Conservation (phyloP, 805 yeast genomes). For the Hanseniaspora thailandica region DNA sequence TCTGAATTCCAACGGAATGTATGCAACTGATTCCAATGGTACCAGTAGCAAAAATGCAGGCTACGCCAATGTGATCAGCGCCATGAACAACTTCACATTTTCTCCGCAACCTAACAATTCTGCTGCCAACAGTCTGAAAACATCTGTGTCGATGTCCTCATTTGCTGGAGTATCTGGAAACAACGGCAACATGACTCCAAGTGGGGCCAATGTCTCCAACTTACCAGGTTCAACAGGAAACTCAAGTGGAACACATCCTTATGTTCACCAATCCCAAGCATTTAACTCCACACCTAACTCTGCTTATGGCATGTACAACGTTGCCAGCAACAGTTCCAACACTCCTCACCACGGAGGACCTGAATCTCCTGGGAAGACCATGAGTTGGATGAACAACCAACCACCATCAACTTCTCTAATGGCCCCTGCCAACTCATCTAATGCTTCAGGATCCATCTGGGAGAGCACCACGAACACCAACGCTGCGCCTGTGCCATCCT, state of each 20-base stretch:
- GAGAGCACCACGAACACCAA: background rate
- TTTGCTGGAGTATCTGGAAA: background rate
- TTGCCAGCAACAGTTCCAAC: background rate
- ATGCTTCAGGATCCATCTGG: background rate
- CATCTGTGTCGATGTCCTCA: constrained; percentile 5
- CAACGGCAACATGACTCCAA: background rate
- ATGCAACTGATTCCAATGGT: background rate
- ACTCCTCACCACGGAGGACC: background rate
- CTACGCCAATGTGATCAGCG: constrained; percentile 1
- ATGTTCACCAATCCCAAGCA: background rate
- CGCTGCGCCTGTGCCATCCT: background rate
- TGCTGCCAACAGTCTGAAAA: background rate
- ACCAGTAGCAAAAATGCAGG: background rate
- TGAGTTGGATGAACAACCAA: constrained; percentile 1
- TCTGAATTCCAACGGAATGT: background rate
- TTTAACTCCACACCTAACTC: background rate
- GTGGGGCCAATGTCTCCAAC: background rate
- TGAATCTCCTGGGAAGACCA: background rate
- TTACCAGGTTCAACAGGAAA: background rate
- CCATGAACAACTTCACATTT: constrained; percentile 10
- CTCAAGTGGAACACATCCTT: background rate
- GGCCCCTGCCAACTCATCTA: background rate
- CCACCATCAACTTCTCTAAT: background rate
- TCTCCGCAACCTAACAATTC: background rate
- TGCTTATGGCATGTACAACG: background rate